A percentile compares a stretch with the other conserved stretches of the same genome.
phyloP scores from a whole-genome alignment of 208 protist species.

The Angomonas deanei region DNA sequence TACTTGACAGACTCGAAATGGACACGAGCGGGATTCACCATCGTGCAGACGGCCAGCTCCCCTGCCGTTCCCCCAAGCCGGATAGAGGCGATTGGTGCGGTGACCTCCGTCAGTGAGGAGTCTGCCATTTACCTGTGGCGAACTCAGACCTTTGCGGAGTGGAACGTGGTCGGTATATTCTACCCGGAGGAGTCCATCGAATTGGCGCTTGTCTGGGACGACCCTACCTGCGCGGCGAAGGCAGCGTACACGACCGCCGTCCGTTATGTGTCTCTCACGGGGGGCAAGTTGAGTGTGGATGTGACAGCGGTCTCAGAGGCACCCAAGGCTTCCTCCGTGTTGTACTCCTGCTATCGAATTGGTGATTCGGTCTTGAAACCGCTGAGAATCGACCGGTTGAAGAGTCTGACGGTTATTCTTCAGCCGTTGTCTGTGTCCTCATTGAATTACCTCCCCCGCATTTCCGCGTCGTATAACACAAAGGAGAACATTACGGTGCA shows the following conservation, averaged over 20 bases:
- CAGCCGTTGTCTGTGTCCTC: conserved; percentile 37
- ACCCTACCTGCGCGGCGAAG: conserved; percentile 26
- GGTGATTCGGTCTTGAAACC: conserved; percentile 9
- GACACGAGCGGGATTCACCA: conserved; percentile 17
- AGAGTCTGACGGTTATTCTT: conserved; percentile 27
- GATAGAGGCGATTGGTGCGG: conserved; percentile 40
- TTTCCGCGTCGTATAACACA: conserved; percentile 23
- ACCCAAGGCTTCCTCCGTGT: conserved; percentile 9
- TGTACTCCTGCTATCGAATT: conserved; percentile 32
- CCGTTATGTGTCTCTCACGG: conserved; percentile 31
- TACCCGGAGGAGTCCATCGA: conserved; percentile 12
- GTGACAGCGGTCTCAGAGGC: conserved; percentile 27
- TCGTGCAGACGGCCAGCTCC: conserved; percentile 23
- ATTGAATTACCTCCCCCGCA: conserved; percentile 52
- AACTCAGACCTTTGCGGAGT: conserved; percentile 34
- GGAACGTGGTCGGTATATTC: conserved; percentile 50
- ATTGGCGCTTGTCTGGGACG: conserved; percentile 53
- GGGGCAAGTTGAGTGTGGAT: conserved; percentile 29
- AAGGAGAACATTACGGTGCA: conserved; percentile 31
- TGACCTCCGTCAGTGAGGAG: conserved; percentile 15
- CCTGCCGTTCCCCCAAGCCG: conserved; percentile 5
- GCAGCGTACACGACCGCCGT: conserved; percentile 33
- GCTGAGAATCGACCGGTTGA: conserved; percentile 37
- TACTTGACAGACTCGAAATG: conserved; percentile 19
- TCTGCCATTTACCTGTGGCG: conserved; percentile 40